Conservation (phyloP, 2,329 filamentous ascomycete species). For the Talaromyces amestolkiae region DNA sequence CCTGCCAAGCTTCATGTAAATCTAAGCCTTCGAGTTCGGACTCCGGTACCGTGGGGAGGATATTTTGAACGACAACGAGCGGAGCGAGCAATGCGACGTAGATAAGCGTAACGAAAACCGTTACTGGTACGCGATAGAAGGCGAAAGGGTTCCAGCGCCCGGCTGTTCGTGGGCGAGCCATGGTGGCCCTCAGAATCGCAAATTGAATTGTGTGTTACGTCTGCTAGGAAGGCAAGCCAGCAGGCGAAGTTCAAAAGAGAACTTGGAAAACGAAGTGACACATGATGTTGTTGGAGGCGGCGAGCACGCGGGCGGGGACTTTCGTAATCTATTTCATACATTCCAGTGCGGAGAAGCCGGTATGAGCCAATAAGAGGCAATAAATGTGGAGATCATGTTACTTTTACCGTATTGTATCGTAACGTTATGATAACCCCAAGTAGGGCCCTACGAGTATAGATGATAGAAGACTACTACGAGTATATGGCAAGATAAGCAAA, state of each 20-base stretch:
- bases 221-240: neutral
- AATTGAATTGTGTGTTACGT: constrained; percentile 2
- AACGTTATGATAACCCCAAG: neutral
- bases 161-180: constrained; percentile 31
- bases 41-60: constrained; percentile 66
- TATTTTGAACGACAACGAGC: constrained; percentile 71
- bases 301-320: constrained; percentile 8
- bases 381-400: neutral
- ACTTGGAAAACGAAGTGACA: neutral
- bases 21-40: constrained; percentile 65
- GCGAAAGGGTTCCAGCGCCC: constrained; percentile 54
- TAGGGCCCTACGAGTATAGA: neutral
- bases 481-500: neutral
- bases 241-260: neutral
- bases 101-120: constrained; percentile 69
- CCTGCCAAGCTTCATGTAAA: constrained; percentile 79
- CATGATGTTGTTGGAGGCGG: constrained; percentile 8
- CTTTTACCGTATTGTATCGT: constrained; percentile 3
- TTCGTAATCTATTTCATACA: constrained; percentile 10
- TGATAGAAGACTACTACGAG: neutral
- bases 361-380: neutral
- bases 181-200: constrained; percentile 24
- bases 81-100: constrained; percentile 77
- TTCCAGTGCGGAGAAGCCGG: constrained; percentile 8
- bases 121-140: constrained; percentile 79